A percentile compares a stretch with the other conserved stretches of the same genome.
Evolutionary conservation across 2,329 filamentous ascomycete species (phyloP).

Genomic region (Sporothrix dimorphospora): DNA sequence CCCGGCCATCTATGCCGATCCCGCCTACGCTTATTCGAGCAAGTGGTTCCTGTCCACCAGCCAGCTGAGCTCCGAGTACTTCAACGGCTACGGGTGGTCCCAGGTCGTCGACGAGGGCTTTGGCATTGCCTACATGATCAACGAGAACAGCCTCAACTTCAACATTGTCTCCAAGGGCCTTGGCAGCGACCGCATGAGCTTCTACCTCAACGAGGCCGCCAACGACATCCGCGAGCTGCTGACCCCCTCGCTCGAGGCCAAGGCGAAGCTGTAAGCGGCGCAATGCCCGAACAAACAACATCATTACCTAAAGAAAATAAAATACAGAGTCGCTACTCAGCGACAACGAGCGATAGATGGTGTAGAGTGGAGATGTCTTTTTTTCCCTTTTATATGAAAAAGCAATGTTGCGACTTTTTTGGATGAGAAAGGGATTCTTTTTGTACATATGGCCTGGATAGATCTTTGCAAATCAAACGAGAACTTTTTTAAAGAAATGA

Average conservation of each 20-base stretch:
- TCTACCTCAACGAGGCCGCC: slow-evolving; percentile 93
- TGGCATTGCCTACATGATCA: slow-evolving; percentile 98
- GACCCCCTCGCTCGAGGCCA: slow-evolving; percentile 76
- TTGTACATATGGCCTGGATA: slow-evolving; percentile 20
- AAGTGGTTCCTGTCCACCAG: slow-evolving; percentile 89
- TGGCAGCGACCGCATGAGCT: slow-evolving; percentile 89
- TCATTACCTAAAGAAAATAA: not conserved
- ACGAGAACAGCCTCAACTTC: slow-evolving; percentile 65
- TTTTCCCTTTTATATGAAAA: slow-evolving; percentile 7
- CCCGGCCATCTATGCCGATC: slow-evolving; percentile 83
- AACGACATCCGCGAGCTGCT: slow-evolving; percentile 86
- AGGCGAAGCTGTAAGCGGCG: slow-evolving; percentile 76
- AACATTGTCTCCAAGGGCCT: slow-evolving; percentile 95
- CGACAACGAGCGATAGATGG: not conserved
- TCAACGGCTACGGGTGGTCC: slow-evolving; percentile 98
- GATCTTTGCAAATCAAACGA: not conserved
- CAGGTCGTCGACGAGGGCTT: slow-evolving; percentile 96
- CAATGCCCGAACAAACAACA: not conserved
- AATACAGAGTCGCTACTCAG: not conserved
- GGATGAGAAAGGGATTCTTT: not conserved
- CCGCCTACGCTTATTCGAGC: slow-evolving; percentile 78
- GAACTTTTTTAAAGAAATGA: not conserved
- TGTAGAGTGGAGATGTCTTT: not conserved
- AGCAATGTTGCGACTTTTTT: not conserved
- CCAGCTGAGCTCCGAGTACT: slow-evolving; percentile 94